phyloP scores from a whole-genome alignment of 139 green algal species.

The Mesostigma viride region DNA sequence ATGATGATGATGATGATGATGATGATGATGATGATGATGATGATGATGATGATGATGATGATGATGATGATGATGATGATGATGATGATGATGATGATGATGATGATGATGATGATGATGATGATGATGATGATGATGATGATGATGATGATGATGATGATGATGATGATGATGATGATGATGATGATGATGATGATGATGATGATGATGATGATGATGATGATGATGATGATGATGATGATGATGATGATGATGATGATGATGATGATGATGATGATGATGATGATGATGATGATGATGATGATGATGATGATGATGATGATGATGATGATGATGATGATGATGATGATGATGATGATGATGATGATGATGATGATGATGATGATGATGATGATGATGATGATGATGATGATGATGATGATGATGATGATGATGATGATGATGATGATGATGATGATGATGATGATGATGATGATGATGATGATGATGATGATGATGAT shows the following conservation, averaged over 20 bases:
- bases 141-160: too few relatives aligned
- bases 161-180: too few relatives aligned
- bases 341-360: background rate
- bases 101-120: too few relatives aligned
- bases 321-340: slow-evolving; percentile 2
- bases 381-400: background rate
- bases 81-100: too few relatives aligned
- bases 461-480: background rate
- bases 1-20: too few relatives aligned
- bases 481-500: slow-evolving; percentile 4
- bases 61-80: too few relatives aligned
- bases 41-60: too few relatives aligned
- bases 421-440: background rate
- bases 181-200: too few relatives aligned
- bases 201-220: too few relatives aligned
- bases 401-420: background rate
- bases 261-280: background rate
- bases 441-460: slow-evolving; percentile 4
- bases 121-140: too few relatives aligned
- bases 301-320: slow-evolving; percentile 4
- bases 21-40: too few relatives aligned
- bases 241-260: background rate
- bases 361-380: background rate
- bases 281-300: background rate
- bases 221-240: too few relatives aligned